Conservation (phyloP, 2,329 filamentous ascomycete genomes). For the Microascus cirrosus region DNA sequence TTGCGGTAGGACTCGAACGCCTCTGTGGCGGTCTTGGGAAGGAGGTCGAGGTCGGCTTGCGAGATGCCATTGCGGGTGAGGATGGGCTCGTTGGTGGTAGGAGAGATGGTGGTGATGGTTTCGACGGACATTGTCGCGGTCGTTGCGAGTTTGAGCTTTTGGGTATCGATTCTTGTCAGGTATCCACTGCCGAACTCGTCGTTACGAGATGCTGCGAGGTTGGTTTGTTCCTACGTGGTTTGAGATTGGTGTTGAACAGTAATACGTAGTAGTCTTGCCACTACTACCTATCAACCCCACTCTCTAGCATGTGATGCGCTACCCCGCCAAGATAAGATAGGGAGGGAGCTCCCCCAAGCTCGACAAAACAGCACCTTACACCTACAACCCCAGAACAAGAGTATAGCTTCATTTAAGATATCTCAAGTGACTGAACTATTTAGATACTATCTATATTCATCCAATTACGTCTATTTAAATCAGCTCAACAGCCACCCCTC, state of each 20-base stretch:
- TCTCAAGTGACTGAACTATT: not conserved
- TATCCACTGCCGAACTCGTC: too few relatives aligned
- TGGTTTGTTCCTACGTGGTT: not conserved
- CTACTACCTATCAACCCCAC: not conserved
- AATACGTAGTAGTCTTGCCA: not conserved
- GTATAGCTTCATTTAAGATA: not conserved
- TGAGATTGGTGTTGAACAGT: not conserved
- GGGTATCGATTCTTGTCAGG: not conserved
- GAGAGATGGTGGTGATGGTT: slow-evolving; percentile 71
- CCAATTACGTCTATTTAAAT: not conserved
- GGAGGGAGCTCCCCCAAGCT: not conserved
- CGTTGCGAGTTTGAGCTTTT: not conserved
- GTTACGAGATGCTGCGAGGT: too few relatives aligned
- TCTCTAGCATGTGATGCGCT: not conserved
- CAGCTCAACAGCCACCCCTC: slow-evolving; percentile 23
- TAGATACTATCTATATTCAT: not conserved
- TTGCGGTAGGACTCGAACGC: slow-evolving; percentile 70
- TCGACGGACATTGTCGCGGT: slow-evolving; percentile 48
- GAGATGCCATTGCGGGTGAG: slow-evolving; percentile 68
- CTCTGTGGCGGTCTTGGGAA: slow-evolving; percentile 61
- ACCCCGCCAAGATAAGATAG: not conserved
- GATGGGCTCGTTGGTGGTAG: slow-evolving; percentile 76
- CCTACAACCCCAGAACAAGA: not conserved
- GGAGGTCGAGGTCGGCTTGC: slow-evolving; percentile 53
- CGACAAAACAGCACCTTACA: not conserved